Conservation (phyloP, 2,329 filamentous ascomycete genomes). For the Trichoderma harzianum region DNA sequence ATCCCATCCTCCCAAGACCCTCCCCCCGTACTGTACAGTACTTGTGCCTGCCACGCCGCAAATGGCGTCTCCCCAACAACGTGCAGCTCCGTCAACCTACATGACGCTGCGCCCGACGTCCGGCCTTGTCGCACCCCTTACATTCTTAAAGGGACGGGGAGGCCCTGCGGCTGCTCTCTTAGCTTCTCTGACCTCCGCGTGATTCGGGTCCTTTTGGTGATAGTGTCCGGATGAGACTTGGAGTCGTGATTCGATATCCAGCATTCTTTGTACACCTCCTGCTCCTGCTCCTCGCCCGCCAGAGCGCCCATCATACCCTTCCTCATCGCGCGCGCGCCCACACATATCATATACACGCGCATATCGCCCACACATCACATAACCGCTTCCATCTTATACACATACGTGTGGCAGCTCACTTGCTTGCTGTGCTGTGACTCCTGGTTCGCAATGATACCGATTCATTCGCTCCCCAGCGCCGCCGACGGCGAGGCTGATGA, state of each 20-base stretch:
- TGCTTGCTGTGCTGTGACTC: neutral
- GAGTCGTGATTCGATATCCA: constrained; percentile 14
- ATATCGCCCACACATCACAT: neutral
- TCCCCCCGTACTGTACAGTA: neutral
- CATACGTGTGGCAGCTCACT: neutral
- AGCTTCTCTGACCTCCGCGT: constrained; percentile 14
- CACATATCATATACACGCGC: neutral
- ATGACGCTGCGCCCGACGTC: constrained; percentile 18
- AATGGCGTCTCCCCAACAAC: constrained; percentile 22
- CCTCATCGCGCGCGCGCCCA: neutral
- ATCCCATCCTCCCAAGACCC: constrained; percentile 2
- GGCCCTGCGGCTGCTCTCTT: constrained; percentile 14
- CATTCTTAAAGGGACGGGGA: constrained; percentile 19
- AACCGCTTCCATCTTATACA: neutral
- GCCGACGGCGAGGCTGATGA: constrained; percentile 15
- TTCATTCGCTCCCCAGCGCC: constrained; percentile 7
- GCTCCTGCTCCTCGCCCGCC: neutral
- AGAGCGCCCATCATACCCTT: neutral
- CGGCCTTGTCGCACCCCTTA: constrained; percentile 18
- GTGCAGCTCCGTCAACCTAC: constrained; percentile 17
- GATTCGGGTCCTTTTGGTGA: constrained; percentile 15
- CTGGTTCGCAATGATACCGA: constrained; percentile 16
- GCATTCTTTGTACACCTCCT: neutral
- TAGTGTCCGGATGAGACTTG: constrained; percentile 11
- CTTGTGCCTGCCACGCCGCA: constrained; percentile 14